Conservation (phyloP, 805 yeast species). For the Metschnikowia arizonensis region DNA sequence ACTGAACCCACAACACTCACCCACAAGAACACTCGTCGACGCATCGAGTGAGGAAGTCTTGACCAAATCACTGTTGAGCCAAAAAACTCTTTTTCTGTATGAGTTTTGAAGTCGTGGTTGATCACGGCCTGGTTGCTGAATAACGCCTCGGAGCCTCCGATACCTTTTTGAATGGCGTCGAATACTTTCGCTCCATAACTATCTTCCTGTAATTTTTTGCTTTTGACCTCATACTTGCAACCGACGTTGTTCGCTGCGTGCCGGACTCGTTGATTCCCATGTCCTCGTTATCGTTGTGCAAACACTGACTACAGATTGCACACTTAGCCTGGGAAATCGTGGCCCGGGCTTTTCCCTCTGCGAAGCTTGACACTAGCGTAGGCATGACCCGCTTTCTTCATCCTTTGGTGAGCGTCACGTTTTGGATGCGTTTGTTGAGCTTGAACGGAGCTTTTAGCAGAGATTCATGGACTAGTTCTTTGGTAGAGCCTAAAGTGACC, state of each 20-base stretch:
- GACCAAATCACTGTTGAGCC: conserved; percentile 22
- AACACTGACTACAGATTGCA: conserved; percentile 59
- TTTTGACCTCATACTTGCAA: conserved; percentile 30
- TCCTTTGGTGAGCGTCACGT: conserved; percentile 63
- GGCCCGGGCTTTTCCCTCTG: conserved; percentile 16
- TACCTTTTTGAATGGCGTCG: conserved; percentile 32
- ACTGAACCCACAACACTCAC: too few species aligned
- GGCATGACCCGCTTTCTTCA: conserved; percentile 79
- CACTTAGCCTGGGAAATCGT: conserved; percentile 55
- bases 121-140: conserved; percentile 33
- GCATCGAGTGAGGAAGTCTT: conserved; percentile 26
- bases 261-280: conserved; percentile 33
- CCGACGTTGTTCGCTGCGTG: conserved; percentile 22
- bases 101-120: conserved; percentile 29
- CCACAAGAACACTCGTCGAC: conserved; percentile 39
- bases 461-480: not conserved
- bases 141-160: conserved; percentile 34
- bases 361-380: conserved; percentile 49
- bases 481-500: too few species aligned
- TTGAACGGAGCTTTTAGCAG: not conserved
- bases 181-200: conserved; percentile 32
- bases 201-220: conserved; percentile 28
- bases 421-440: conserved; percentile 28
- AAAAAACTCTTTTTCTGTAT: conserved; percentile 21
- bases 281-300: conserved; percentile 49